Conservation (phyloP, 2,329 filamentous ascomycete genomes). For the Xylariaceae sp. region DNA sequence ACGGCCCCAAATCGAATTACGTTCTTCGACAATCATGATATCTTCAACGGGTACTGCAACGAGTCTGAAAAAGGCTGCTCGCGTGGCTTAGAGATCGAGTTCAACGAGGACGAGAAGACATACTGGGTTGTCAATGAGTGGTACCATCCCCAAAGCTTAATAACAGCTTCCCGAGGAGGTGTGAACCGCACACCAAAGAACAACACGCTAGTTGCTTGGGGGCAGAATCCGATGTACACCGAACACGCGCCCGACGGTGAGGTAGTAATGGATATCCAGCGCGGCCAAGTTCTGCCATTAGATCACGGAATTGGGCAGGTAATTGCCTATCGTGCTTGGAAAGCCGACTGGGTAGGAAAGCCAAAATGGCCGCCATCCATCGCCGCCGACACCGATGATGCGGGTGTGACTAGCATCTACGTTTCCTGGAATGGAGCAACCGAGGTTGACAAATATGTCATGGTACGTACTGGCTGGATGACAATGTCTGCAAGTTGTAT, state of each 20-base stretch:
- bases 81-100: constrained; percentile 13
- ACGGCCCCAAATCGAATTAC: constrained; percentile 6
- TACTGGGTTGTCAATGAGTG: constrained; percentile 11
- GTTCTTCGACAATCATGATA: constrained; percentile 14
- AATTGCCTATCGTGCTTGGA: constrained; percentile 14
- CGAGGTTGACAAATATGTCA: constrained; percentile 7
- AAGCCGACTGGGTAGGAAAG: constrained; percentile 11
- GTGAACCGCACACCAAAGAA: constrained; percentile 1
- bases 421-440: constrained; percentile 15
- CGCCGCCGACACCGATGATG: background rate
- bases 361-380: constrained; percentile 11
- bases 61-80: constrained; percentile 3
- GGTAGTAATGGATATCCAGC: constrained; percentile 16
- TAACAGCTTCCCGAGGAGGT: constrained; percentile 11
- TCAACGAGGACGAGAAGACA: constrained; percentile 5
- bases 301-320: constrained; percentile 12
- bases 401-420: background rate
- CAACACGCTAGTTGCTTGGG: constrained; percentile 14
- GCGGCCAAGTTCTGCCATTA: constrained; percentile 10
- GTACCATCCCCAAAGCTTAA: constrained; percentile 10
- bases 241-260: constrained; percentile 12
- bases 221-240: constrained; percentile 18
- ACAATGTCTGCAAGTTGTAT: background rate
- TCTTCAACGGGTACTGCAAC: constrained; percentile 12
- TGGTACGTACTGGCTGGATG: constrained; percentile 1